Evolutionary conservation across 2,329 filamentous ascomycete species (phyloP).

Genomic region (Fusarium sp.): DNA sequence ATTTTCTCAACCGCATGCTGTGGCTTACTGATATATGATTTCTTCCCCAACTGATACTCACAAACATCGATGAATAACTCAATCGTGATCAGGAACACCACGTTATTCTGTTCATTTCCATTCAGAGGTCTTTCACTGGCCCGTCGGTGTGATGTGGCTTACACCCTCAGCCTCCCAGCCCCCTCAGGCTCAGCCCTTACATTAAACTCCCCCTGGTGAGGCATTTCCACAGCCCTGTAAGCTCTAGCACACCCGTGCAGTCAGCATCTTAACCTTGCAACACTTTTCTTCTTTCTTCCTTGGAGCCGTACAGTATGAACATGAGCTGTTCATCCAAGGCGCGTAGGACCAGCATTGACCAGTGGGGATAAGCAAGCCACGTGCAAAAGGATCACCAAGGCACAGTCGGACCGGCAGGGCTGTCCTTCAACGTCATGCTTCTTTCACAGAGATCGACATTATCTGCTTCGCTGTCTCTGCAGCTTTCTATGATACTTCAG

Average conservation of each 20-base stretch:
- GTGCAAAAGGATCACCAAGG: conserved; percentile 27
- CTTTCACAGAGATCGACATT: not conserved
- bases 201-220: not conserved
- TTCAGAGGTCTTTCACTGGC: not conserved
- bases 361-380: conserved; percentile 10
- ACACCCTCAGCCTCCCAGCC: conserved; percentile 12
- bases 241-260: not conserved
- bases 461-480: conserved; percentile 24
- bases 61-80: not conserved
- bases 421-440: conserved; percentile 17
- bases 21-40: not conserved
- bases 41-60: conserved; percentile 2
- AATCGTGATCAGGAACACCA: not conserved
- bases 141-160: conserved; percentile 5
- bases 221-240: conserved; percentile 8
- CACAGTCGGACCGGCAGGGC: conserved; percentile 20
- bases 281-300: not conserved
- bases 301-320: not conserved
- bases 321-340: not conserved
- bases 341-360: not conserved
- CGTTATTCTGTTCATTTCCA: not conserved
- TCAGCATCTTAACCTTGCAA: not conserved
- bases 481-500: not conserved
- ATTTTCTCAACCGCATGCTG: conserved; percentile 20
- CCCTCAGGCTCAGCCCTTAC: conserved; percentile 12